Evolutionary conservation across 106 monocot genomes (phyloP).

Genomic region (Acorus calamus): DNA sequence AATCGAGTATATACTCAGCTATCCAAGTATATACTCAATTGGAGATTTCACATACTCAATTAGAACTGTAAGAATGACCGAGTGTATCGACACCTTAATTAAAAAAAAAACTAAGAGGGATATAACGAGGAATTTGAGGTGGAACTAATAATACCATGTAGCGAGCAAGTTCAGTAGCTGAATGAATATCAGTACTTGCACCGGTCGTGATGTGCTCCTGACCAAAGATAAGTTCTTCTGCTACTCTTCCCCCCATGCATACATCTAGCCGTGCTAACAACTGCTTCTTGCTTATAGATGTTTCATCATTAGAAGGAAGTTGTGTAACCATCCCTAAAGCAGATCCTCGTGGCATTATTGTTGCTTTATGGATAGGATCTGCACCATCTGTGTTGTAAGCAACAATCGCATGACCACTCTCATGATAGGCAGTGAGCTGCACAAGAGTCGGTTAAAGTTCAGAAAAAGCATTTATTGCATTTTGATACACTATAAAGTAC

Average conservation of each 20-base stretch:
- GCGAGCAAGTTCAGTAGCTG: background rate
- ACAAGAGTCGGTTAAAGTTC: background rate
- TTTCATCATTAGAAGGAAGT: slow-evolving; percentile 15
- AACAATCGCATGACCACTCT: background rate
- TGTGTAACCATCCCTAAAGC: slow-evolving; percentile 96
- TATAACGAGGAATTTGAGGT: too few relatives aligned
- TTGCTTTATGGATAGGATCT: background rate
- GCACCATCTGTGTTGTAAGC: background rate
- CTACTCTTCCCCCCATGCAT: background rate
- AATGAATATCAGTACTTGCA: background rate
- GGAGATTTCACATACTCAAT: too few relatives aligned
- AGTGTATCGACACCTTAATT: too few relatives aligned
- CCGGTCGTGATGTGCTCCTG: background rate
- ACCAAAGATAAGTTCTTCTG: background rate
- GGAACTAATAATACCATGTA: background rate
- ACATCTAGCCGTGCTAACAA: background rate
- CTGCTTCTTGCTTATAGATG: background rate
- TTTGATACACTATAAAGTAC: too few relatives aligned
- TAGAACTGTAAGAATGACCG: too few relatives aligned
- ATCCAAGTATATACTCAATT: too few relatives aligned
- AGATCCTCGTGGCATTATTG: background rate
- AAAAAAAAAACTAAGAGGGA: background rate
- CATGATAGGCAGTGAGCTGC: slow-evolving; percentile 17
- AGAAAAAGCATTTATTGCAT: too few relatives aligned
- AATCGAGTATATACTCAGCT: too few relatives aligned